phyloP scores from a whole-genome alignment of 352 stramenopile species.

The Globisporangium viniferum region DNA sequence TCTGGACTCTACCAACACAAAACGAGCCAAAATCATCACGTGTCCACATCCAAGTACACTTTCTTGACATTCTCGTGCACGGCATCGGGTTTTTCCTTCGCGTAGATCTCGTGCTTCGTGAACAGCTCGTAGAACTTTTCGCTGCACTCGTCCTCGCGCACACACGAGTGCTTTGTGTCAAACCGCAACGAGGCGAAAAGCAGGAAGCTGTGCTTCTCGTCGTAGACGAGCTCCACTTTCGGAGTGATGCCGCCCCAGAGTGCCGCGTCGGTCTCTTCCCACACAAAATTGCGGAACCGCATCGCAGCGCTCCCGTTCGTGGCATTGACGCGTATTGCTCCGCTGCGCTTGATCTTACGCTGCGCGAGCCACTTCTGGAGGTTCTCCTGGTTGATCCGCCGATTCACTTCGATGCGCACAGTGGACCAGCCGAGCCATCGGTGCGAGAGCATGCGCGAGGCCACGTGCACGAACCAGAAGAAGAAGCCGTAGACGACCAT shows the following conservation, averaged over 20 bases:
- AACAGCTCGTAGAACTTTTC: constrained; percentile 49
- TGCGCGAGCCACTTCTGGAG: constrained; percentile 30
- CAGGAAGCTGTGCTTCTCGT: constrained; percentile 61
- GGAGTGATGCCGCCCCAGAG: constrained; percentile 86
- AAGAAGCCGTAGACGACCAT: constrained; percentile 79
- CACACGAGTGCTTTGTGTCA: constrained; percentile 32
- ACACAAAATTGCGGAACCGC: constrained; percentile 87
- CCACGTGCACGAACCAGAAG: constrained; percentile 35
- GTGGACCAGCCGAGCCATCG: constrained; percentile 85
- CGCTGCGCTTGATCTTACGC: constrained; percentile 22
- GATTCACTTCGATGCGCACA: constrained; percentile 70
- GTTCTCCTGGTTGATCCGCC: constrained; percentile 30
- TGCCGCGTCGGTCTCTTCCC: constrained; percentile 79
- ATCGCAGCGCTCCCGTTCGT: constrained; percentile 47
- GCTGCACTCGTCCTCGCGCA: constrained; percentile 44
- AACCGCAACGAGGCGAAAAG: constrained; percentile 57
- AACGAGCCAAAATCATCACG: background rate
- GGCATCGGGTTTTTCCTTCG: background rate
- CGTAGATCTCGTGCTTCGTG: constrained; percentile 14
- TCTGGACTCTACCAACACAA: background rate
- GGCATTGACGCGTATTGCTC: constrained; percentile 41
- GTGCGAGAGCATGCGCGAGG: constrained; percentile 47
- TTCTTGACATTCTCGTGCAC: background rate
- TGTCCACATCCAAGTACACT: constrained; percentile 2
- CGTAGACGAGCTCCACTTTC: constrained; percentile 68